Evolutionary conservation across 2,329 filamentous ascomycete genomes (phyloP).

Genomic region (Aspergillus calidoustus): DNA sequence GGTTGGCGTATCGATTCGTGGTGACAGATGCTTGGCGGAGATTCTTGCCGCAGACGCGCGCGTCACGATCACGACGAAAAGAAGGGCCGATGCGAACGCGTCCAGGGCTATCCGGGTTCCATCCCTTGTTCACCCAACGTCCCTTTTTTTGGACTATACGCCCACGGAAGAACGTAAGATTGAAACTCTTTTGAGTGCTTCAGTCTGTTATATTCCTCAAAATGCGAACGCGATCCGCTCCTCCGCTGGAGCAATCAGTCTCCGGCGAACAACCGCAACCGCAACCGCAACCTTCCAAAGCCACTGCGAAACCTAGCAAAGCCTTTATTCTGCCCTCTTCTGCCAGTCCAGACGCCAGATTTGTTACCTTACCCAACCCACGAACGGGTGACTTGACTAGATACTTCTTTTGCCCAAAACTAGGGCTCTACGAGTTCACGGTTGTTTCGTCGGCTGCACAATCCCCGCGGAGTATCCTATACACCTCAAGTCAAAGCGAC

Average conservation of each 20-base stretch:
- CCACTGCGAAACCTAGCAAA: constrained; percentile 44
- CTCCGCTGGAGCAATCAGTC: constrained; percentile 19
- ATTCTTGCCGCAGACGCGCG: constrained; percentile 9
- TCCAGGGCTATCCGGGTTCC: neutral
- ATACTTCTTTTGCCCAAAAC: constrained; percentile 63
- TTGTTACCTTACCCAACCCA: constrained; percentile 61
- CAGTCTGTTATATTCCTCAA: neutral
- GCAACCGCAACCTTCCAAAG: constrained; percentile 23
- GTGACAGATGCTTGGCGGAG: constrained; percentile 1
- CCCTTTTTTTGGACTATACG: neutral
- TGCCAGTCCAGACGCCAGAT: constrained; percentile 56
- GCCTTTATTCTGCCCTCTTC: constrained; percentile 63
- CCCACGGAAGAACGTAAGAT: no score
- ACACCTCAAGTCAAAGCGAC: constrained; percentile 48
- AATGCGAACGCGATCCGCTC: constrained; percentile 35
- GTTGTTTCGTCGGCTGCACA: constrained; percentile 57
- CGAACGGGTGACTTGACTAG: constrained; percentile 52
- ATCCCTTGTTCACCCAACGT: neutral
- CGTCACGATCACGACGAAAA: constrained; percentile 4
- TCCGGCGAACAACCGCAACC: constrained; percentile 25
- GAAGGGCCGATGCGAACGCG: neutral
- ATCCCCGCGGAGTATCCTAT: constrained; percentile 60
- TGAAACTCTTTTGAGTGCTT: neutral
- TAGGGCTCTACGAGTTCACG: constrained; percentile 66
- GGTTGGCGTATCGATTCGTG: constrained; percentile 1